These are phyloP conservation scores for Allomyces macrogynus DNA, from an alignment of 192 early-diverging fungal genomes.

Conservation along the genomic window DNA sequence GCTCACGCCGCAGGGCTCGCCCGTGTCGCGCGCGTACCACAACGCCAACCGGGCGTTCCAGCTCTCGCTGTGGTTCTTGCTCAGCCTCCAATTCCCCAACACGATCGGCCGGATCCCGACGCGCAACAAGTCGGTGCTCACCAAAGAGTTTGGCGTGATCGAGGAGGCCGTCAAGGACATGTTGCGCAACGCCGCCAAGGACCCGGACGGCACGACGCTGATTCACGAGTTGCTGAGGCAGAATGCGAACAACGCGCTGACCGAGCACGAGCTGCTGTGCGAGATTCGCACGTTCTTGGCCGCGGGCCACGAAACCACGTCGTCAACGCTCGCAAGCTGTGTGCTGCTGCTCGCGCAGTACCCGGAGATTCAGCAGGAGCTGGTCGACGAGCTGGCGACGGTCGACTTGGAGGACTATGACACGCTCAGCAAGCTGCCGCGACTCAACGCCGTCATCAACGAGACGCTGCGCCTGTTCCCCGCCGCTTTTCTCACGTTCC, in stretches of 20 bases:
- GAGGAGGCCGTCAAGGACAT: too few relatives aligned
- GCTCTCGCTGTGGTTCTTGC: neutral
- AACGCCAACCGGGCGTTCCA: neutral
- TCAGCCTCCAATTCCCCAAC: neutral
- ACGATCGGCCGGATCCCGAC: neutral
- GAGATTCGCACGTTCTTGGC: neutral
- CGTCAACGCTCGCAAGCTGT: neutral
- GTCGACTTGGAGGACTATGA: neutral
- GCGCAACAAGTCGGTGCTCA: too few relatives aligned
- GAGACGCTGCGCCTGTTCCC: neutral
- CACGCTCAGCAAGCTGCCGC: neutral
- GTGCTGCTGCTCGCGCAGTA: neutral
- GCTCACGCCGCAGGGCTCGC: neutral
- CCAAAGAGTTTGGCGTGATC: too few relatives aligned
- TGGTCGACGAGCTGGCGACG: neutral
- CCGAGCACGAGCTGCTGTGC: neutral
- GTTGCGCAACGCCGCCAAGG: too few relatives aligned
- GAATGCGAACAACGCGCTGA: too few relatives aligned
- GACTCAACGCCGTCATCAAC: neutral
- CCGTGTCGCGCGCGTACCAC: neutral
- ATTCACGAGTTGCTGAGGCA: too few relatives aligned
- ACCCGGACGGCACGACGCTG: too few relatives aligned
- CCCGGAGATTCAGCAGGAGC: neutral
- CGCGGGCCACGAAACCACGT: neutral
- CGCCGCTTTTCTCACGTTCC: neutral